Evolutionary conservation across 768 basidiomycete genomes (phyloP).

Genomic region (Auricularia auricula-judae): DNA sequence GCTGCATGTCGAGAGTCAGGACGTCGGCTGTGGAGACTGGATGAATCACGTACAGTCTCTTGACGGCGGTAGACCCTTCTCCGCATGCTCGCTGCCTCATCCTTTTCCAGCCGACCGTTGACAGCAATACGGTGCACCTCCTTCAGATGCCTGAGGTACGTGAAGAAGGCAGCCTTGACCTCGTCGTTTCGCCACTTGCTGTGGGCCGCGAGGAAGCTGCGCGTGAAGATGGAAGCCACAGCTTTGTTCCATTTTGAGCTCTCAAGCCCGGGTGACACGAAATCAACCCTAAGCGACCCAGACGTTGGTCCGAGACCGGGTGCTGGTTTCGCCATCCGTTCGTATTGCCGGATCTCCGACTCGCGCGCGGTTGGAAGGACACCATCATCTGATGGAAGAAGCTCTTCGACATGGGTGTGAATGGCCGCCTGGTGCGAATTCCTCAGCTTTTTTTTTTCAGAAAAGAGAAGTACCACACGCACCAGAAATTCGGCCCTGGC

Average conservation of each 20-base stretch:
- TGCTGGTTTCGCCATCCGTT: too few relatives aligned
- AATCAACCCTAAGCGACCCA: too few relatives aligned
- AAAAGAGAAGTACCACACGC: too few relatives aligned
- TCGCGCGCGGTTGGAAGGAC: too few relatives aligned
- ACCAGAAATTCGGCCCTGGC: too few relatives aligned
- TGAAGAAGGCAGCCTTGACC: not conserved
- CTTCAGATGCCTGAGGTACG: not conserved
- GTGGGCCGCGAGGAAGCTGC: not conserved
- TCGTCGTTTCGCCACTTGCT: not conserved
- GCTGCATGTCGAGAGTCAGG: not conserved
- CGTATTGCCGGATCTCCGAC: too few relatives aligned
- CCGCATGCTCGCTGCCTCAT: not conserved
- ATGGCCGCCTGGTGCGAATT: too few relatives aligned
- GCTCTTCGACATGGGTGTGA: too few relatives aligned
- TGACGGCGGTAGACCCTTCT: not conserved
- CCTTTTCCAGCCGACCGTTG: not conserved
- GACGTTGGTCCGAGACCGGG: too few relatives aligned
- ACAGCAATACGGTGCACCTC: not conserved
- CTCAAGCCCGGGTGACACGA: too few relatives aligned
- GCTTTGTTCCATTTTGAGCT: not conserved
- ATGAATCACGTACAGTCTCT: not conserved
- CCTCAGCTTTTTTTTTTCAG: too few relatives aligned
- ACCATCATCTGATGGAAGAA: too few relatives aligned
- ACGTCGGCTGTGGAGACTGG: not conserved
- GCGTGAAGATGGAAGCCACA: not conserved